Conservation (phyloP, 495 filamentous ascomycete species). For the Trichoderma orchidacearum region DNA sequence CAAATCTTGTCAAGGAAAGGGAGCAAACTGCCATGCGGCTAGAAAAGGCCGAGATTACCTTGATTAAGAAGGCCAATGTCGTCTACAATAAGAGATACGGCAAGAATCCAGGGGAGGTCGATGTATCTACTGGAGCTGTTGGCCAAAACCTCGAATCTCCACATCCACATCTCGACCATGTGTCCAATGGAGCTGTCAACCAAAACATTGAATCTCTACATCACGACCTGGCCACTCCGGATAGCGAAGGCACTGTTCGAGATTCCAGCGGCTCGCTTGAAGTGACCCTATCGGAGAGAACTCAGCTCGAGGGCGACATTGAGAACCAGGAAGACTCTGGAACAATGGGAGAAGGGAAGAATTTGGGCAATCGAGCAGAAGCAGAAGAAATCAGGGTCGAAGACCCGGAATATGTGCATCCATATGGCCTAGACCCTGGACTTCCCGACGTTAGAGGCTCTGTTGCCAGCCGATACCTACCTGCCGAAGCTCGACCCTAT, state of each 20-base stretch:
- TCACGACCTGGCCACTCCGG: background rate
- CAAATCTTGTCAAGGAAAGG: conserved; percentile 42
- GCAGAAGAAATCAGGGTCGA: background rate
- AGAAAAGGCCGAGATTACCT: conserved; percentile 50
- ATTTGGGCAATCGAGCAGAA: background rate
- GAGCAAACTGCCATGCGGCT: conserved; percentile 46
- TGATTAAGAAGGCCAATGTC: conserved; percentile 47
- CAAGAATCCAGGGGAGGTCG: conserved; percentile 24
- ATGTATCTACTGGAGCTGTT: no score
- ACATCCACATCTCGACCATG: no score
- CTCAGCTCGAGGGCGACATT: background rate
- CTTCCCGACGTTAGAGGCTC: conserved; percentile 42
- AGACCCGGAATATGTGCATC: conserved; percentile 17
- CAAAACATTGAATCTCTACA: background rate
- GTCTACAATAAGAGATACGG: conserved; percentile 34
- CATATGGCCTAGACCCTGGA: conserved; percentile 24
- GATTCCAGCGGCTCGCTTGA: background rate
- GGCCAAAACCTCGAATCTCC: background rate
- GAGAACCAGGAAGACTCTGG: background rate
- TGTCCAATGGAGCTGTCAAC: no score
- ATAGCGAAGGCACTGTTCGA: background rate
- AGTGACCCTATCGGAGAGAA: background rate
- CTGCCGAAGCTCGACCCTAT: conserved; percentile 42
- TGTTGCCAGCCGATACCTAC: conserved; percentile 64
- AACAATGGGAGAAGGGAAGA: background rate